phyloP scores from a whole-genome alignment of 208 protist genomes.

The Vickermania spadyakhi region DNA sequence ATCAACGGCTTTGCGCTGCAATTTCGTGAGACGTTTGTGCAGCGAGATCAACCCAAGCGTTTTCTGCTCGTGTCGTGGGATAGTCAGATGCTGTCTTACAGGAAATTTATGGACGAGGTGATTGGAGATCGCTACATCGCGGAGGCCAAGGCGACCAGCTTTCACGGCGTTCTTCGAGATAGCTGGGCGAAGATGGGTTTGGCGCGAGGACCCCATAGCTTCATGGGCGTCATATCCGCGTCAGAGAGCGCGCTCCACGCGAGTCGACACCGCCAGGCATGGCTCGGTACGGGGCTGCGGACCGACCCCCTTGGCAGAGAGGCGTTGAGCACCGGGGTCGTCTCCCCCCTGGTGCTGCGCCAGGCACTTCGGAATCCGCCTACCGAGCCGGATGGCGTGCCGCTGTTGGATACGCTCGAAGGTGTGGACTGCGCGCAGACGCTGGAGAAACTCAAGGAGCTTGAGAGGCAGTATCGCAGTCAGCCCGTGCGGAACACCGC shows the following conservation, averaged over 20 bases:
- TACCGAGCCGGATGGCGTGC: slow-evolving; percentile 9
- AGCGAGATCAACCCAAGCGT: slow-evolving; percentile 17
- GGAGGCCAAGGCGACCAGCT: slow-evolving; percentile 11
- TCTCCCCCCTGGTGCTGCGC: slow-evolving; percentile 9
- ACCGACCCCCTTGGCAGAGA: slow-evolving; percentile 9
- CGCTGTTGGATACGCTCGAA: slow-evolving; percentile 13
- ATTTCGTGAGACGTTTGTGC: slow-evolving; percentile 28
- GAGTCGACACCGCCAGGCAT: slow-evolving; percentile 57
- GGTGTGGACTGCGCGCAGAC: slow-evolving; percentile 6
- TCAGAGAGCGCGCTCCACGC: slow-evolving; percentile 60
- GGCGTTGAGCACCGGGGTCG: neutral
- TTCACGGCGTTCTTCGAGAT: slow-evolving; percentile 13
- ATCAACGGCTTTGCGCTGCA: slow-evolving; percentile 49
- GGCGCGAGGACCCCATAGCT: slow-evolving; percentile 14
- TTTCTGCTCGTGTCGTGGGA: slow-evolving; percentile 42
- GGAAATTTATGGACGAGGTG: slow-evolving; percentile 11
- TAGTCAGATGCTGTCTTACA: slow-evolving; percentile 7
- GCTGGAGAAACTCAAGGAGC: slow-evolving; percentile 8
- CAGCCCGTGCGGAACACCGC: slow-evolving; percentile 29
- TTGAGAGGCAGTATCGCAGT: slow-evolving; percentile 10
- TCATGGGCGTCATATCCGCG: slow-evolving; percentile 41
- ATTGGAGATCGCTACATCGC: slow-evolving; percentile 27
- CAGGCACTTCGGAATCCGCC: slow-evolving; percentile 3
- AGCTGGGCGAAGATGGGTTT: slow-evolving; percentile 18
- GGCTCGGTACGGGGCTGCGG: slow-evolving; percentile 33